Evolutionary conservation across 2,329 filamentous ascomycete genomes (phyloP).

Genomic region (Chaetomium sp.): DNA sequence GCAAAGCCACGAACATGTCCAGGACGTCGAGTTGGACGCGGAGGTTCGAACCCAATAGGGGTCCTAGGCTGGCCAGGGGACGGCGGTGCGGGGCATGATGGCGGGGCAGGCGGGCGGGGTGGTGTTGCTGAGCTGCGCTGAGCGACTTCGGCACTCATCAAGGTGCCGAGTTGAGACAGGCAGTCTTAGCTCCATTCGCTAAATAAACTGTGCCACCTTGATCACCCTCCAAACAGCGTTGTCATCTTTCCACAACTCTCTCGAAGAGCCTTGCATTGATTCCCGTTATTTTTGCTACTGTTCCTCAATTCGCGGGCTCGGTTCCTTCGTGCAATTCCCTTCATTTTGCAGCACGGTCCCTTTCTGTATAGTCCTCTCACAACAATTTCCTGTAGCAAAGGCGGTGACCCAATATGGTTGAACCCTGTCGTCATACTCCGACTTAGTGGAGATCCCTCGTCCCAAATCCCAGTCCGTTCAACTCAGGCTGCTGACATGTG

Average conservation of each 20-base stretch:
- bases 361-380: not conserved
- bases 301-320: not conserved
- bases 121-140: not conserved
- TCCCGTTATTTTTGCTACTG: not conserved
- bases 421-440: constrained; percentile 15
- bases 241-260: no score
- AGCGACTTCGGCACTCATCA: not conserved
- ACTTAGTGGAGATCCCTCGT: not conserved
- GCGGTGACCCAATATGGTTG: not conserved
- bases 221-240: no score
- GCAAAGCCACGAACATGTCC: constrained; percentile 68
- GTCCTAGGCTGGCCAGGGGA: not conserved
- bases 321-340: not conserved
- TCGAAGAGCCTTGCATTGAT: not conserved
- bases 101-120: constrained; percentile 20
- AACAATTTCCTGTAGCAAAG: not conserved
- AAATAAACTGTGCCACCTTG: not conserved
- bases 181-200: not conserved
- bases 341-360: not conserved
- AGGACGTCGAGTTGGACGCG: constrained; percentile 72
- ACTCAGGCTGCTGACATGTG: not conserved
- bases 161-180: not conserved
- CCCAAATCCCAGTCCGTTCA: not conserved
- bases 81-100: constrained; percentile 24
- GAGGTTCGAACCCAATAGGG: constrained; percentile 71